These are phyloP conservation scores for Lippia alba DNA, from an alignment of 305 asterid genomes.

Conservation along the genomic window DNA sequence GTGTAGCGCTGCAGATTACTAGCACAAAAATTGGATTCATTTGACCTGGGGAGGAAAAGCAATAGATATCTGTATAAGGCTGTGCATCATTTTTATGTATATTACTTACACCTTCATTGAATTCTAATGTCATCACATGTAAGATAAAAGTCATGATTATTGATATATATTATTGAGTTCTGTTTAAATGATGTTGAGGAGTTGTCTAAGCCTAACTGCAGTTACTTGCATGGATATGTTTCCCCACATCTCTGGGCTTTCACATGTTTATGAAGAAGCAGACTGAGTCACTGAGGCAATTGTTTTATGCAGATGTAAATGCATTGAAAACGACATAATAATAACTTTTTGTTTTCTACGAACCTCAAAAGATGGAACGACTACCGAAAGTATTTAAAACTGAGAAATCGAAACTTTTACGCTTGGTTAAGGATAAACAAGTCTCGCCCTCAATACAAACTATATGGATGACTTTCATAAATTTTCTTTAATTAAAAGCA, in stretches of 20 bases:
- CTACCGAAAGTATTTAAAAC: no score
- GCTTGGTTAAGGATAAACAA: no score
- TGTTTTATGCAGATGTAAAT: not conserved
- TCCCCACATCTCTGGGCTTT: not conserved
- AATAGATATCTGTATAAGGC: constrained; percentile 22
- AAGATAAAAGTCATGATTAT: constrained; percentile 19
- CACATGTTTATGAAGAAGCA: not conserved
- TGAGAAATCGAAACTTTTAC: no score
- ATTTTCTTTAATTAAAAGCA: no score
- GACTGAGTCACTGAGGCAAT: not conserved
- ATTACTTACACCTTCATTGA: constrained; percentile 20
- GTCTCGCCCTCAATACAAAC: no score
- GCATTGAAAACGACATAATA: no score
- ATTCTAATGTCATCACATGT: constrained; percentile 18
- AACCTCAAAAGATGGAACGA: no score
- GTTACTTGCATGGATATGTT: not conserved
- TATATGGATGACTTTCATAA: no score
- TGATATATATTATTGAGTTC: constrained; percentile 12
- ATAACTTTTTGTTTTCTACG: no score
- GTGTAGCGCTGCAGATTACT: constrained; percentile 3
- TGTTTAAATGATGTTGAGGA: not conserved
- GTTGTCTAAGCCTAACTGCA: not conserved
- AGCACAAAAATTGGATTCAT: not conserved
- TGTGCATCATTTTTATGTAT: constrained; percentile 20
- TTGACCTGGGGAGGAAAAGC: constrained; percentile 5